phyloP scores from a whole-genome alignment of 2,329 filamentous ascomycete species.

The Neocucurbitaria cava region DNA sequence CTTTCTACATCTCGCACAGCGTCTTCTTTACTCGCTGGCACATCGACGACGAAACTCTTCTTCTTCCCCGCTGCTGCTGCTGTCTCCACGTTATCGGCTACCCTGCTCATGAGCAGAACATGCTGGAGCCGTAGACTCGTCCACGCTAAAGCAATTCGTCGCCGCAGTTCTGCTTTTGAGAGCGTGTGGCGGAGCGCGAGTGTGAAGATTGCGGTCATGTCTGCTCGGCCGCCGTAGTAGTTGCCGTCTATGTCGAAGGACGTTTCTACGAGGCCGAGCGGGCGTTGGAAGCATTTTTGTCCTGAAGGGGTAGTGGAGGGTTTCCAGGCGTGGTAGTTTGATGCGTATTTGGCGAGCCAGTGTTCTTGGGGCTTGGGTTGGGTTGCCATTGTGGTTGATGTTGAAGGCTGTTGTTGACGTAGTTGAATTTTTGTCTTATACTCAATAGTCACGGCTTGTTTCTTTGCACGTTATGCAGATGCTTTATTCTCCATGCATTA shows the following conservation, averaged over 20 bases:
- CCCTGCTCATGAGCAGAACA: slow-evolving; percentile 47
- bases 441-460: too few species aligned
- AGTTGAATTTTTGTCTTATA: not conserved
- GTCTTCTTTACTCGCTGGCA: slow-evolving; percentile 34
- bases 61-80: too few species aligned
- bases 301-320: slow-evolving; percentile 15
- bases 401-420: not conserved
- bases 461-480: too few species aligned
- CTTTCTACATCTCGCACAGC: slow-evolving; percentile 40
- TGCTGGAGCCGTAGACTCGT: slow-evolving; percentile 48
- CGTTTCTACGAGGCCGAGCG: slow-evolving; percentile 53
- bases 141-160: slow-evolving; percentile 51
- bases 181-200: slow-evolving; percentile 46
- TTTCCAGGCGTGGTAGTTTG: slow-evolving; percentile 49
- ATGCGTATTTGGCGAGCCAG: slow-evolving; percentile 53
- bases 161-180: slow-evolving; percentile 35
- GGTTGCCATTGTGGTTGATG: not conserved
- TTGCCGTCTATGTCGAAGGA: slow-evolving; percentile 55
- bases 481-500: too few species aligned
- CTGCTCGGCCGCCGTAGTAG: slow-evolving; percentile 54
- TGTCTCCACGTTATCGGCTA: slow-evolving; percentile 22
- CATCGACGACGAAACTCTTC: slow-evolving; percentile 44
- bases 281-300: slow-evolving; percentile 40
- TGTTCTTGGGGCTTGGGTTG: slow-evolving; percentile 15
- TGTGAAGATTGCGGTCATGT: slow-evolving; percentile 51